These are phyloP conservation scores for Noccaea caerulescens DNA, from an alignment of 345 rosid species.

Conservation along the genomic window DNA sequence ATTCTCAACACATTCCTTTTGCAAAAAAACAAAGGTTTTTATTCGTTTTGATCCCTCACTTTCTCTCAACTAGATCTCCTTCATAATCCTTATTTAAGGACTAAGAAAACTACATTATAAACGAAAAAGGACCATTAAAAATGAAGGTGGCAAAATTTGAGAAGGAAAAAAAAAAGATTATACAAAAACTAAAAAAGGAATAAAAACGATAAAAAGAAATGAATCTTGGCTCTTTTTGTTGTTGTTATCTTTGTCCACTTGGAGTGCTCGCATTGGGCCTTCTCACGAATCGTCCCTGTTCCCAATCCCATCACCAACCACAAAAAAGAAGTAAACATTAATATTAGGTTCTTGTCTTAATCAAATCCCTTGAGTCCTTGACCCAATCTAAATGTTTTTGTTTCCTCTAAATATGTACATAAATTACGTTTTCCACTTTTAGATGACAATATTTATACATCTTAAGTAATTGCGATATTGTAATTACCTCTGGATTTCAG, in stretches of 20 bases:
- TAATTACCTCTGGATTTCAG: no score
- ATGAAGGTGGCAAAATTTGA: slow-evolving; percentile 31
- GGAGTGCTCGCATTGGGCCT: slow-evolving; percentile 43
- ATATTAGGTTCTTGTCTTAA: slow-evolving; percentile 40
- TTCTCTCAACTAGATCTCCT: slow-evolving; percentile 14
- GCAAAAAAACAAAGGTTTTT: neutral
- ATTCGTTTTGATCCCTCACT: slow-evolving; percentile 16
- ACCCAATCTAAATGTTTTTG: neutral
- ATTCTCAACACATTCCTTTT: slow-evolving; percentile 2
- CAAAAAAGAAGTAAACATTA: slow-evolving; percentile 30
- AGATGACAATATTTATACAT: neutral
- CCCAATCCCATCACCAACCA: slow-evolving; percentile 39
- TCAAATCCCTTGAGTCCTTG: slow-evolving; percentile 17
- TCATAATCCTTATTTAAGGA: slow-evolving; percentile 18
- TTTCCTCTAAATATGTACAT: neutral
- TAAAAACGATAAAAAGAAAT: slow-evolving; percentile 9
- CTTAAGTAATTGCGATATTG: no score
- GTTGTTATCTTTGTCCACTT: slow-evolving; percentile 41
- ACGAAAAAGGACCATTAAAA: slow-evolving; percentile 18
- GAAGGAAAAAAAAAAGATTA: neutral
- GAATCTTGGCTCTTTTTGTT: slow-evolving; percentile 26
- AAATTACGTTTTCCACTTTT: neutral
- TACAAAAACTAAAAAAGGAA: slow-evolving; percentile 24
- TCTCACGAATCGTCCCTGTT: slow-evolving; percentile 50
- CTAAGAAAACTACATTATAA: slow-evolving; percentile 24